Percentiles rank a stretch among this genome's conserved stretches.
Evolutionary conservation across 352 stramenopile species (phyloP).

Genomic region (Nothophytophthora sp.): DNA sequence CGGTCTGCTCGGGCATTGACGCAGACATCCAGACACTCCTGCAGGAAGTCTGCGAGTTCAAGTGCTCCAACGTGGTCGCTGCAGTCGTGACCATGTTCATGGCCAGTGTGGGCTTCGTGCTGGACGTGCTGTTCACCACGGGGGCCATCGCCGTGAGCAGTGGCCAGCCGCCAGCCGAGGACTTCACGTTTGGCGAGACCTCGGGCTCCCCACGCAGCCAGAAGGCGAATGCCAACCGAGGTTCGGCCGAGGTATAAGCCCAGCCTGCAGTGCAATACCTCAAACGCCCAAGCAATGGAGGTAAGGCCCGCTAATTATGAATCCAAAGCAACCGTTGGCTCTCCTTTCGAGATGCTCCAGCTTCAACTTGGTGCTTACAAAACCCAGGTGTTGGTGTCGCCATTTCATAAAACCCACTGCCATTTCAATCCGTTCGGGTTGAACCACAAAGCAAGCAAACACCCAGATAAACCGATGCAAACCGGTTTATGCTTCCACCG

Average conservation of each 20-base stretch:
- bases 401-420: no score
- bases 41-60: slow-evolving; percentile 67
- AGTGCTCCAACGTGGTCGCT: slow-evolving; percentile 58
- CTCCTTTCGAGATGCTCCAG: no score
- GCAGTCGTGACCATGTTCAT: slow-evolving; percentile 57
- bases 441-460: no score
- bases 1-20: slow-evolving; percentile 51
- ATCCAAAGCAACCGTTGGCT: no score
- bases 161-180: slow-evolving; percentile 21
- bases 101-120: slow-evolving; percentile 51
- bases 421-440: no score
- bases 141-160: slow-evolving; percentile 30
- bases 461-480: no score
- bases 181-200: slow-evolving; percentile 54
- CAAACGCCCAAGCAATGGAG: no score
- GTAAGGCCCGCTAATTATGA: no score
- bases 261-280: no score
- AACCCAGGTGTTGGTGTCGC: no score
- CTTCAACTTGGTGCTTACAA: no score
- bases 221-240: slow-evolving; percentile 34
- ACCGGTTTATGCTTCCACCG: no score
- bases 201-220: slow-evolving; percentile 31
- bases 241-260: slow-evolving; percentile 31
- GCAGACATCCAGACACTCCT: slow-evolving; percentile 48
- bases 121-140: slow-evolving; percentile 56